Base-by-base conservation (phyloP, 306 rosid species). In the Oemleria cerasiformis region DNA sequence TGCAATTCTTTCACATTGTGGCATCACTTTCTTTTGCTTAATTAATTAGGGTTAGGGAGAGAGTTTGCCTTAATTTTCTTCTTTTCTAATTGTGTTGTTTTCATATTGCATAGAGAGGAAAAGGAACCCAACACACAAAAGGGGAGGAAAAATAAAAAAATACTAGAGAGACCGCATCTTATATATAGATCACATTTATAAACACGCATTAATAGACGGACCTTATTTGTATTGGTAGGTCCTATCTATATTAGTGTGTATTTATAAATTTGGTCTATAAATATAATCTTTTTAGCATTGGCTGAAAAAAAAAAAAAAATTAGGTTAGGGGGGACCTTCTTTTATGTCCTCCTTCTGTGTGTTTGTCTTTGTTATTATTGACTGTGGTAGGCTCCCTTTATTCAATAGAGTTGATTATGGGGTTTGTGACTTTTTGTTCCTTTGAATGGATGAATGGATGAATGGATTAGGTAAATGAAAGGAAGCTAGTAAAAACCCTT, bases 1-100 rank as follows among this genome's bases (percentile, higher is more conserved):
- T 94, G 5, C 97, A 94, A 73, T 94, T 94, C 88, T 89, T 74
- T 82, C 97, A 94, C 75, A 94, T 94, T 8, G 95, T 94, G 54
- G 99, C 99, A 0, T 91, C 99, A 41, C 96, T 95, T 77, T 85
- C 99, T 68, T 70, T 91, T 40, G 74, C 74, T 53, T 75, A 7
- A 54, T 58, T 13, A 40, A 30, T 30, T 30, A 30, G 36, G 36
- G 3, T 30, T 30, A 30, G 36, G 0, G 36, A 30, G 3, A 19
- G 19, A 34, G 20, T 34, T 7, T 15, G 62, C 39, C 39, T 8
- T 30, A 1, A 30, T 30, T 36, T 53, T 17, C 15, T 47, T 51
- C 20, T n/a, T 16, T 17, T 47, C 15, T 47, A 47, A 17, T 11
- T 47, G 51, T 68, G 51, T 69, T 50, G n/a, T 47, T 15, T 61